phyloP scores from a whole-genome alignment of 2,329 filamentous ascomycete genomes.

The Monosporascus ibericus region DNA sequence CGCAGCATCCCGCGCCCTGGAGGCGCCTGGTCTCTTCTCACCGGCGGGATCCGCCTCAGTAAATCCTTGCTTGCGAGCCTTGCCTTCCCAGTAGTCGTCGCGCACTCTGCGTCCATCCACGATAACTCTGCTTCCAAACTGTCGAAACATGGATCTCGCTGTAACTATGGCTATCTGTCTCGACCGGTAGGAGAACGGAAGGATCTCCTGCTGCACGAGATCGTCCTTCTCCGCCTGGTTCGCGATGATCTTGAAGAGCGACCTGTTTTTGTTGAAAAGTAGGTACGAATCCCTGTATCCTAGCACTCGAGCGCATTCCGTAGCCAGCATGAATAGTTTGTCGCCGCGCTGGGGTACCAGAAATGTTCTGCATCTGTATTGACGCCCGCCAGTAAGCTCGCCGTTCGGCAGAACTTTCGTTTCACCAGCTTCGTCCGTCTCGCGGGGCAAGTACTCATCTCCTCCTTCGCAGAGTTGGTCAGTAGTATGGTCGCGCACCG shows the following conservation, averaged over 20 bases:
- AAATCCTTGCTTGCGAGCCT: constrained; percentile 94
- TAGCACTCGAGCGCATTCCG: constrained; percentile 88
- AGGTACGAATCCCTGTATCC: constrained; percentile 97
- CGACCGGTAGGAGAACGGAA: constrained; percentile 97
- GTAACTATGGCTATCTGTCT: constrained; percentile 98
- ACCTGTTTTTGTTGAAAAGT: constrained; percentile 97
- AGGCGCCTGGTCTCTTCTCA: constrained; percentile 89
- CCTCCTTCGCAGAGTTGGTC: constrained; percentile 85
- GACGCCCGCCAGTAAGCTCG: constrained; percentile 71
- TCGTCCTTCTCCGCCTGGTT: constrained; percentile 96
- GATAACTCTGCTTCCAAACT: constrained; percentile 93
- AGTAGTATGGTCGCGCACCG: constrained; percentile 93
- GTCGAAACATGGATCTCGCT: constrained; percentile 95
- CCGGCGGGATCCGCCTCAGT: constrained; percentile 94
- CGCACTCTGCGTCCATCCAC: constrained; percentile 83
- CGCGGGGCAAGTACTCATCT: constrained; percentile 91
- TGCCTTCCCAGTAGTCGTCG: constrained; percentile 98
- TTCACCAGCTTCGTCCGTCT: constrained; percentile 88
- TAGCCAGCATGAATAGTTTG: constrained; percentile 97
- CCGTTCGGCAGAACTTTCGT: constrained; percentile 86
- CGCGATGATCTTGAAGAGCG: constrained; percentile 94
- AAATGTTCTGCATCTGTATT: constrained; percentile 92
- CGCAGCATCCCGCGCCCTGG: constrained; percentile 79
- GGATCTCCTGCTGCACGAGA: constrained; percentile 86
- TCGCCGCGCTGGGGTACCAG: constrained; percentile 83